Conservation (phyloP, 495 filamentous ascomycete genomes). For the Apodospora peruviana region DNA sequence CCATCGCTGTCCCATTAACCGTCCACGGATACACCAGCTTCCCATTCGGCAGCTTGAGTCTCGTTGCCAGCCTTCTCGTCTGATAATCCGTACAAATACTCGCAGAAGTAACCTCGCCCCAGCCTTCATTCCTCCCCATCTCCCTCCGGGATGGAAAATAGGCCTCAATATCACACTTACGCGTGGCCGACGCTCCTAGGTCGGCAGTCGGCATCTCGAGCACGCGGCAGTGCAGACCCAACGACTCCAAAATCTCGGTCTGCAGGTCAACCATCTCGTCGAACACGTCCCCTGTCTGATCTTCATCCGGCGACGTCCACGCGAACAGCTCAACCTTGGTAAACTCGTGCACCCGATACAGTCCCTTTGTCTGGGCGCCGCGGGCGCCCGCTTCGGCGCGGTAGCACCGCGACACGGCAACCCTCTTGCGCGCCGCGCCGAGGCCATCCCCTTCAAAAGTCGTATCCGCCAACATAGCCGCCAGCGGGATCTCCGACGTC, state of each 20-base stretch:
- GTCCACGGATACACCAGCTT: conserved; percentile 67
- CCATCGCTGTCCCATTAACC: conserved; percentile 90
- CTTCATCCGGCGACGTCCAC: conserved; percentile 57
- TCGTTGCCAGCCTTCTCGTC: conserved; percentile 71
- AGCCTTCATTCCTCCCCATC: conserved; percentile 59
- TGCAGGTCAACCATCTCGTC: conserved; percentile 80
- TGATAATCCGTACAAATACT: conserved; percentile 96
- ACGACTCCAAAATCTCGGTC: conserved; percentile 66
- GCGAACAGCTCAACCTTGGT: conserved; percentile 97
- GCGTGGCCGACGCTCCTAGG: conserved; percentile 76
- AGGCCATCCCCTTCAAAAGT: conserved; percentile 41
- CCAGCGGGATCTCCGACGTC: conserved; percentile 91
- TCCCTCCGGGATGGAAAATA: conserved; percentile 79
- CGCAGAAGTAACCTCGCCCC: conserved; percentile 88
- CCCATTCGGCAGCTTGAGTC: conserved; percentile 43
- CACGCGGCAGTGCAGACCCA: conserved; percentile 80
- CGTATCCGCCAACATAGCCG: conserved; percentile 77
- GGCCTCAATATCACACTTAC: conserved; percentile 90
- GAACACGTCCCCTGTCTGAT: conserved; percentile 55
- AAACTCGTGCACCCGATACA: conserved; percentile 99
- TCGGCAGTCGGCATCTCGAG: conserved; percentile 89
- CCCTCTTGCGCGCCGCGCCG: conserved; percentile 62
- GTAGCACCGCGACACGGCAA: conserved; percentile 83
- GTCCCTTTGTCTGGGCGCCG: conserved; percentile 83
- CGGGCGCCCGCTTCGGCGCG: conserved; percentile 89